Evolutionary conservation across 164 flowering plant species (phyloP).

Genomic region (Cinnamomum chago): DNA sequence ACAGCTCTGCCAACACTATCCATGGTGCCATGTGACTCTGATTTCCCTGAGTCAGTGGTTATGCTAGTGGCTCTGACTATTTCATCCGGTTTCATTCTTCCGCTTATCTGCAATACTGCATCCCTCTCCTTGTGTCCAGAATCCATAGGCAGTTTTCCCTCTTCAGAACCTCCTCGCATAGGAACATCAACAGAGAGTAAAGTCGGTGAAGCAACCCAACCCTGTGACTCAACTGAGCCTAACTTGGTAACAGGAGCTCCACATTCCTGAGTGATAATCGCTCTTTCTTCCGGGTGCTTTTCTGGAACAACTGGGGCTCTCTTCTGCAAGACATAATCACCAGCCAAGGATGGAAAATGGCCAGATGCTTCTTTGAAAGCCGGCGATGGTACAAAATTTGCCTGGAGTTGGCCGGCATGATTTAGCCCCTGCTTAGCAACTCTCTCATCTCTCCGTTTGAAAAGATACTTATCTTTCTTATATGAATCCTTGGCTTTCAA

Average conservation of each 20-base stretch:
- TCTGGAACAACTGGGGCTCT: conserved; percentile 27
- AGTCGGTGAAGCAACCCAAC: not conserved
- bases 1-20: not conserved
- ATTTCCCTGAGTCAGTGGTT: conserved; percentile 3
- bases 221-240: not conserved
- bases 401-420: conserved; percentile 26
- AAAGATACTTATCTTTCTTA: conserved; percentile 69
- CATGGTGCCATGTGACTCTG: conserved; percentile 4
- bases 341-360: conserved; percentile 21
- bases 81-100: conserved; percentile 1
- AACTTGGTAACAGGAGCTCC: conserved; percentile 25
- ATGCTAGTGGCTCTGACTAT: not conserved
- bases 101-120: conserved; percentile 7
- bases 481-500: conserved; percentile 54
- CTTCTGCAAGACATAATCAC: conserved; percentile 56
- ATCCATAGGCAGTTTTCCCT: conserved; percentile 13
- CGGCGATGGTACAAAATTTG: conserved; percentile 19
- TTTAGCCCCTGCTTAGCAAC: not conserved
- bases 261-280: not conserved
- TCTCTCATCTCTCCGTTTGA: conserved; percentile 73
- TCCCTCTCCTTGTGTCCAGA: conserved; percentile 13
- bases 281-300: conserved; percentile 19
- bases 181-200: not conserved
- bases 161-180: conserved; percentile 8
- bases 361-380: conserved; percentile 27